A percentile compares a stretch with the other conserved stretches of the same genome.
Evolutionary conservation across 1,284 basidiomycete species (phyloP).

Genomic region (Wallemia ichthyophaga): DNA sequence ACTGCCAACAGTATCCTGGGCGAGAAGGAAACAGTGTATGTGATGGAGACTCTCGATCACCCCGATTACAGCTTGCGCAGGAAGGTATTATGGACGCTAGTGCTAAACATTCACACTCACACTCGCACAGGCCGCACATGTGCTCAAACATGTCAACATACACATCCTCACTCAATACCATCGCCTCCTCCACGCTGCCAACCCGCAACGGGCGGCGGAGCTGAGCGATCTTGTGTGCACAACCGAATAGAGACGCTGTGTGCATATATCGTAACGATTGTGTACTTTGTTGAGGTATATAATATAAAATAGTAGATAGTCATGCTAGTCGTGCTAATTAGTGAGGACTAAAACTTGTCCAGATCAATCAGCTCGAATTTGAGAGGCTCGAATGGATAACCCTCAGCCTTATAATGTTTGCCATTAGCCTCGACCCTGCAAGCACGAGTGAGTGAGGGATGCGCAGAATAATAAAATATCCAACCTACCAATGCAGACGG

Average conservation of each 20-base stretch:
- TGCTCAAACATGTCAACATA: not conserved
- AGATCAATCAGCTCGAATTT: conserved; percentile 12
- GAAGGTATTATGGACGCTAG: not conserved
- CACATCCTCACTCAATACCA: not conserved
- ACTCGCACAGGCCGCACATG: not conserved
- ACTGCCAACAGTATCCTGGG: not conserved
- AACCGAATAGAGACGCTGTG: too few species aligned
- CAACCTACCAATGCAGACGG: conserved; percentile 64
- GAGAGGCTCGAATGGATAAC: conserved; percentile 16
- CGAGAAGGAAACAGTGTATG: not conserved
- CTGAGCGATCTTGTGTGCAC: not conserved
- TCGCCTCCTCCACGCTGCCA: not conserved
- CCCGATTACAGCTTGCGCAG: not conserved
- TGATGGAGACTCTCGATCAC: not conserved
- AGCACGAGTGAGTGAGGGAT: conserved; percentile 5
- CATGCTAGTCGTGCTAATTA: not conserved
- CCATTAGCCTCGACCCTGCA: conserved; percentile 63
- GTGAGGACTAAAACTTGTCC: conserved; percentile 4
- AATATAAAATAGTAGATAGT: too few species aligned
- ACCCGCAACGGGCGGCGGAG: not conserved
- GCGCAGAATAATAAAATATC: not conserved
- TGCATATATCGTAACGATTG: too few species aligned
- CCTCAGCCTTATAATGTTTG: conserved; percentile 70
- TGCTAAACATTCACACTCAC: not conserved
- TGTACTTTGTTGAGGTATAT: too few species aligned